Conservation (phyloP, 2,329 filamentous ascomycete genomes). For the Coniochaeta hoffmannii region DNA sequence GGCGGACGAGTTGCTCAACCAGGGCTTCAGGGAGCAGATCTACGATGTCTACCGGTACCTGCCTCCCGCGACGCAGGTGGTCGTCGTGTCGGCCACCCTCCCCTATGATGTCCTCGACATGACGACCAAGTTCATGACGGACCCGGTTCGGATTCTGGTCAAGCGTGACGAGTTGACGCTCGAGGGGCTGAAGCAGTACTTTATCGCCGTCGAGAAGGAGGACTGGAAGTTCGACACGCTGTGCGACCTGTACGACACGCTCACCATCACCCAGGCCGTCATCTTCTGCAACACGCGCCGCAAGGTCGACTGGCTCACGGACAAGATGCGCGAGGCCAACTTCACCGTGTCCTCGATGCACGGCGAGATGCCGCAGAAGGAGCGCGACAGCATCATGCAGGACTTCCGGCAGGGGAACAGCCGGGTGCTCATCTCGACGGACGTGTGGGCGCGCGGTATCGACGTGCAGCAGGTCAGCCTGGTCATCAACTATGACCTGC, state of each 20-base stretch:
- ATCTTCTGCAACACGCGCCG: slow-evolving; percentile 99
- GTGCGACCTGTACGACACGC: slow-evolving; percentile 95
- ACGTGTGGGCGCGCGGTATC: slow-evolving; percentile 97
- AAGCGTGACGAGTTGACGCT: slow-evolving; percentile 98
- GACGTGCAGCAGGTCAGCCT: slow-evolving; percentile 97
- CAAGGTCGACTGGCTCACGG: slow-evolving; percentile 98
- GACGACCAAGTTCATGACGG: slow-evolving; percentile 99
- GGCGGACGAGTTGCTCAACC: slow-evolving; percentile 66
- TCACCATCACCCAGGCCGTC: slow-evolving; percentile 97
- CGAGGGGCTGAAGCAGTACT: slow-evolving; percentile 97
- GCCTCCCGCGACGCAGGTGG: slow-evolving; percentile 94
- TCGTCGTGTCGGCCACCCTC: slow-evolving; percentile 91
- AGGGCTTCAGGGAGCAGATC: slow-evolving; percentile 96
- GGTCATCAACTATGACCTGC: slow-evolving; percentile 98
- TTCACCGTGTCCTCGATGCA: slow-evolving; percentile 99
- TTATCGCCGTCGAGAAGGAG: slow-evolving; percentile 98
- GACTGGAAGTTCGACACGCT: slow-evolving; percentile 99
- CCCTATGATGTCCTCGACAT: slow-evolving; percentile 98
- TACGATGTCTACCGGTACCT: slow-evolving; percentile 98
- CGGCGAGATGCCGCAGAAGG: slow-evolving; percentile 97
- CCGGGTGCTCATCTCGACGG: slow-evolving; percentile 91
- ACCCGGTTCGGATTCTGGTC: slow-evolving; percentile 90
- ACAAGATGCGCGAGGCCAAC: slow-evolving; percentile 98
- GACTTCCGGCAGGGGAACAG: slow-evolving; percentile 97
- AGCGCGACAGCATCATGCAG: slow-evolving; percentile 98